A percentile compares a stretch with the other conserved stretches of the same genome.
These are phyloP conservation scores for Diophrys appendiculata DNA, from an alignment of 73 alveolate species.

Conservation along the genomic window DNA sequence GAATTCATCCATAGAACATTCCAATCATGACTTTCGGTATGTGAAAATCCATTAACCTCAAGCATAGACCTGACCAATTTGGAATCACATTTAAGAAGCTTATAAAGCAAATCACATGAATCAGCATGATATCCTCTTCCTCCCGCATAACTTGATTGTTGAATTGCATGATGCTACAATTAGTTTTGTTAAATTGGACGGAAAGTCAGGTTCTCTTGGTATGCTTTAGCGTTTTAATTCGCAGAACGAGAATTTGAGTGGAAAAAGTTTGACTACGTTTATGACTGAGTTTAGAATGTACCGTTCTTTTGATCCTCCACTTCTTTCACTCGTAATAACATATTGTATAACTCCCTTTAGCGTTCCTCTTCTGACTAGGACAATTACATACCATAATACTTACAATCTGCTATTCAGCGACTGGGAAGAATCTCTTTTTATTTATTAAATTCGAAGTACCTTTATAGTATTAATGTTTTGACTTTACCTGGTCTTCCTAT, in stretches of 20 bases:
- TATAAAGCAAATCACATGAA: slow-evolving; percentile 57
- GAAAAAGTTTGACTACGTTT: background rate
- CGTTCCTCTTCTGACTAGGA: slow-evolving; percentile 11
- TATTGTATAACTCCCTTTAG: background rate
- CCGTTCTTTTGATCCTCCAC: slow-evolving; percentile 7
- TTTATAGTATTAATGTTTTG: background rate
- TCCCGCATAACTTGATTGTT: slow-evolving; percentile 35
- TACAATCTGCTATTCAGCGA: slow-evolving; percentile 1
- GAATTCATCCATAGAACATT: slow-evolving; percentile 55
- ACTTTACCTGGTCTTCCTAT: slow-evolving; percentile 61
- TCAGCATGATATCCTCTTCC: slow-evolving; percentile 42
- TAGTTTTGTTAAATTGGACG: slow-evolving; percentile 22
- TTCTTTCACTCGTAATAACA: slow-evolving; percentile 20
- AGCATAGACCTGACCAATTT: slow-evolving; percentile 64
- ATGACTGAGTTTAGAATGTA: background rate
- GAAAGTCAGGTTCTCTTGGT: slow-evolving; percentile 10
- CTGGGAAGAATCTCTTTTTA: background rate
- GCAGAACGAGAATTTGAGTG: slow-evolving; percentile 2
- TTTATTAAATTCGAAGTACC: background rate
- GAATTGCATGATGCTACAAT: slow-evolving; percentile 21
- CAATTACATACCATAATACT: background rate
- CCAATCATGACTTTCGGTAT: slow-evolving; percentile 58
- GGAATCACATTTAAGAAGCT: slow-evolving; percentile 54
- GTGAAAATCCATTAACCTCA: slow-evolving; percentile 42
- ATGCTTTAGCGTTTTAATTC: slow-evolving; percentile 9